These are phyloP conservation scores for Pichia californica DNA, from an alignment of 805 yeast genomes.

Conservation along the genomic window DNA sequence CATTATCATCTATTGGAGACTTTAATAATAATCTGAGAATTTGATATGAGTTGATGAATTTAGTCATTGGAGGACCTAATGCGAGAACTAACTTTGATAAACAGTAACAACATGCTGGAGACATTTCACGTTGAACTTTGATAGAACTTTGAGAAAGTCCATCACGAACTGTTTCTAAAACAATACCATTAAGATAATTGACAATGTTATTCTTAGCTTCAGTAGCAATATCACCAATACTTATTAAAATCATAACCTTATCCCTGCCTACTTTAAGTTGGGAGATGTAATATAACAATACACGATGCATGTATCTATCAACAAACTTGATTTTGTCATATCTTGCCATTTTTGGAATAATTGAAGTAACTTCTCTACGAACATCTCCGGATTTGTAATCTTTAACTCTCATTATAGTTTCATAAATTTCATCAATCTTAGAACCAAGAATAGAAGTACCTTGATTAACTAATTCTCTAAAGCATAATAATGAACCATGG, in stretches of 20 bases:
- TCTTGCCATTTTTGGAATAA: slow-evolving; percentile 76
- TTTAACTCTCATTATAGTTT: slow-evolving; percentile 62
- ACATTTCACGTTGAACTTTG: slow-evolving; percentile 63
- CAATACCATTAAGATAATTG: slow-evolving; percentile 81
- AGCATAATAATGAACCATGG: slow-evolving; percentile 84
- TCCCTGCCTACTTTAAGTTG: slow-evolving; percentile 71
- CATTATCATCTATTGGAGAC: slow-evolving; percentile 77
- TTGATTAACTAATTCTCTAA: slow-evolving; percentile 65
- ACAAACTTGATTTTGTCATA: slow-evolving; percentile 73
- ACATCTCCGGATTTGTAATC: slow-evolving; percentile 72
- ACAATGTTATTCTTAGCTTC: slow-evolving; percentile 81
- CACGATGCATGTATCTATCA: slow-evolving; percentile 71
- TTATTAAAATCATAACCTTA: slow-evolving; percentile 63
- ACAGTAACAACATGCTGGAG: slow-evolving; percentile 83
- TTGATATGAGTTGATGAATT: slow-evolving; percentile 71
- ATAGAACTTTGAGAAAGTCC: slow-evolving; percentile 60
- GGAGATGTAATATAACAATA: slow-evolving; percentile 68
- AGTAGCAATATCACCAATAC: slow-evolving; percentile 79
- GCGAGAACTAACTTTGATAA: slow-evolving; percentile 81
- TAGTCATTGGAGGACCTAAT: slow-evolving; percentile 89
- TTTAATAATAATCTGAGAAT: slow-evolving; percentile 71
- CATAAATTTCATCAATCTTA: slow-evolving; percentile 71
- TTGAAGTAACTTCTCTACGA: slow-evolving; percentile 76
- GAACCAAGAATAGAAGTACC: slow-evolving; percentile 69
- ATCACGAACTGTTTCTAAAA: slow-evolving; percentile 77